These are phyloP conservation scores for Fusarium hainanense DNA, from an alignment of 2,329 filamentous ascomycete genomes.

Conservation along the genomic window DNA sequence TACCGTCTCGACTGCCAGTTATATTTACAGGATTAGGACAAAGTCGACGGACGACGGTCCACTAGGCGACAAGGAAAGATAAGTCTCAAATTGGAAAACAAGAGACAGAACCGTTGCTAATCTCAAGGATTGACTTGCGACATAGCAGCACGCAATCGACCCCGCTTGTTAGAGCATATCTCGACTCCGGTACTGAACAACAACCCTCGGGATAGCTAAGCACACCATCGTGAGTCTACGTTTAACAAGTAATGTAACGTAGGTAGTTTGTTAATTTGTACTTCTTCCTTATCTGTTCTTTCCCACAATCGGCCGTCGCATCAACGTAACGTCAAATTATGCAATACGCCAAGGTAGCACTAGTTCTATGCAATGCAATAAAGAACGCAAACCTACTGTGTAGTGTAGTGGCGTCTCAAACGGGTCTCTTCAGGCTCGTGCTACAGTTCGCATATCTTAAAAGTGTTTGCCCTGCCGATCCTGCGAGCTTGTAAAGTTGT, in stretches of 20 bases:
- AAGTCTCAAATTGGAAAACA: not conserved
- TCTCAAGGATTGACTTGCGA: not conserved
- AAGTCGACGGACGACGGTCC: not conserved
- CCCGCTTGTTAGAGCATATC: not conserved
- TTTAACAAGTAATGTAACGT: not conserved
- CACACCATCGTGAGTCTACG: not conserved
- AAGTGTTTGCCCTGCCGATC: not conserved
- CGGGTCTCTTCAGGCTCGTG: not conserved
- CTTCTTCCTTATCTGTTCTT: not conserved
- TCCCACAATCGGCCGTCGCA: not conserved
- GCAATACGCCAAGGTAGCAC: slow-evolving; percentile 14
- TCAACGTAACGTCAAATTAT: slow-evolving; percentile 7
- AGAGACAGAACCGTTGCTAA: not conserved
- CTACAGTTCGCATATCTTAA: slow-evolving; percentile 1
- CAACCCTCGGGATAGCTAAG: not conserved
- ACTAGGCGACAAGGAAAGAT: not conserved
- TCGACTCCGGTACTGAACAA: not conserved
- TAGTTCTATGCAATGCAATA: not conserved
- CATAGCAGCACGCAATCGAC: not conserved
- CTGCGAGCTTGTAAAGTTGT: not conserved
- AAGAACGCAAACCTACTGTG: not conserved
- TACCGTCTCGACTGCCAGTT: not conserved
- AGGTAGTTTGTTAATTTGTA: not conserved
- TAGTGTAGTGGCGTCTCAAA: not conserved
- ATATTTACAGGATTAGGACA: not conserved